Evolutionary conservation across 2,329 filamentous ascomycete genomes (phyloP).

Genomic region (Ceratocystis ficicola): DNA sequence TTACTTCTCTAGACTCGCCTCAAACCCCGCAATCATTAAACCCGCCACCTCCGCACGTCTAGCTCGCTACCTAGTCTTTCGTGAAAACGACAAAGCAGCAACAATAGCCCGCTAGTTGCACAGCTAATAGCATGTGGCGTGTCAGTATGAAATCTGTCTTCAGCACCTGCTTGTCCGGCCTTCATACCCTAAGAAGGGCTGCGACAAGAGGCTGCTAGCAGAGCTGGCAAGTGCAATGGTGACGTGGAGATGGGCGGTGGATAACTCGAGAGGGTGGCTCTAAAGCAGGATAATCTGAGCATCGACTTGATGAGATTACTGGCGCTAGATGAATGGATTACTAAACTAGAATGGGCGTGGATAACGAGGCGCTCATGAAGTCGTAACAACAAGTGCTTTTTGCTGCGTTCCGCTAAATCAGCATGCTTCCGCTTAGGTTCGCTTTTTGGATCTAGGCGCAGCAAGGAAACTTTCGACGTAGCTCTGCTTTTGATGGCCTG

Average conservation of each 20-base stretch:
- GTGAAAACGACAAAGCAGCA: slow-evolving; percentile 39
- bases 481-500: slow-evolving; percentile 12
- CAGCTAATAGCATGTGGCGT: slow-evolving; percentile 87
- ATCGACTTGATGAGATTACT: slow-evolving; percentile 72
- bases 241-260: slow-evolving; percentile 53
- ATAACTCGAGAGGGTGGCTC: slow-evolving; percentile 76
- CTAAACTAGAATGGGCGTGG: slow-evolving; percentile 66
- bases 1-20: slow-evolving; percentile 45
- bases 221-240: slow-evolving; percentile 65
- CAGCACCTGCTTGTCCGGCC: slow-evolving; percentile 82
- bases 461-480: not conserved
- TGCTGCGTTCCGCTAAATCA: too few relatives aligned
- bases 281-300: slow-evolving; percentile 87
- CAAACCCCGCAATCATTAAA: slow-evolving; percentile 37
- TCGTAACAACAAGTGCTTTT: slow-evolving; percentile 32
- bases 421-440: too few relatives aligned
- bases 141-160: slow-evolving; percentile 78
- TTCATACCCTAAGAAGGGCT: slow-evolving; percentile 59
- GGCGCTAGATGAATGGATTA: slow-evolving; percentile 56
- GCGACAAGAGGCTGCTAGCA: slow-evolving; percentile 63
- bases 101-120: slow-evolving; percentile 89
- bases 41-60: slow-evolving; percentile 46
- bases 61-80: slow-evolving; percentile 63
- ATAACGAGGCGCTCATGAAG: slow-evolving; percentile 51
- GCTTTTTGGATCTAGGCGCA: not conserved